Base-by-base conservation (phyloP, 192 early-diverging fungal species). In the Martensiomyces pterosporus region DNA sequence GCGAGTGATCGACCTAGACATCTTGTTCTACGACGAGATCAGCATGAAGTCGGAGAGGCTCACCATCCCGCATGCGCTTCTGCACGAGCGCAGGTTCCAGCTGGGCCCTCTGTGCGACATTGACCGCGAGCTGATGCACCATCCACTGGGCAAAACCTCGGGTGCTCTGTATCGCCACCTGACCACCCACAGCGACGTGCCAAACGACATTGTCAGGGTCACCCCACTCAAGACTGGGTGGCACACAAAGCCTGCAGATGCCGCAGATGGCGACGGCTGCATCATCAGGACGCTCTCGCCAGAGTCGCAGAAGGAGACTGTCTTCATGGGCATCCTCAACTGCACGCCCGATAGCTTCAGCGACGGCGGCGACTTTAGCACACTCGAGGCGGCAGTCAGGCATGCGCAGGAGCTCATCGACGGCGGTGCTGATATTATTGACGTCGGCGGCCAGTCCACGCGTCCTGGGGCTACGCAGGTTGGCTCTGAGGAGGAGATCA, bases 281-380 rank as follows among this genome's bases (percentile, higher is more conserved):
- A 69, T 89, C 10, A 60, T 80, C 39, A 82, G 79, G 48, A 59
- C 86, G 13, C 45, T 84, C 24, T 55, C 29, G 64, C 69, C 57
- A 35, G 64, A 53, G 24, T 34, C 44, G 16, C 47, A 54, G 42
- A 53, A 63, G 18, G 78, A 82, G 43, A 95, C 94, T 0, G 77
- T 81, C 40, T 71, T 93, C 44, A 99, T 99, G 96, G 96, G 93
- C 22, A 94, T 99, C 27, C 75, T 99, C 22, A 99, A 98, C 49
- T 87, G 90, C 26, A 99, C 96, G 0, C 94, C 96, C 6, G 96
- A 99, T 64, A 90, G 87, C 53, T 99, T 99, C 60, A 87, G 84
- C 40, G 96, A 99, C 58, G 96, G 94, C 51, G 94, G 94, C 35
- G 57, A 80, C 35, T 84, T 80, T 65, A 57, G 53, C 32, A 60